These are phyloP conservation scores for Parietaria judaica DNA, from an alignment of 306 rosid species.

Conservation along the genomic window DNA sequence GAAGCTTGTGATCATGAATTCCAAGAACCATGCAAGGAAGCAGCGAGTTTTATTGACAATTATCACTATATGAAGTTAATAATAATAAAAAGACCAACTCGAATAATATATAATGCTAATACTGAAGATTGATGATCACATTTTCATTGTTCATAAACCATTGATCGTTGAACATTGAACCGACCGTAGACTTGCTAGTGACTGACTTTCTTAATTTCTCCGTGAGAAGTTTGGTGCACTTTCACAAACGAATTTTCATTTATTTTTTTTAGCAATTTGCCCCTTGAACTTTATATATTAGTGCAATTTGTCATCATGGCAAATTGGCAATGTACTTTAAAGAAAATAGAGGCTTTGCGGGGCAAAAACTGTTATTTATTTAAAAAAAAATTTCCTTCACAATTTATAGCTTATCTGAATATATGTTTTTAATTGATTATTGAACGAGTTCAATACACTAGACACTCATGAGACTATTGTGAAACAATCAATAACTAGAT, in stretches of 20 bases:
- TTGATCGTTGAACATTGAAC: constrained; percentile 2
- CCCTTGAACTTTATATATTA: no score
- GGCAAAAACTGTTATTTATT: no score
- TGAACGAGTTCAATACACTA: no score
- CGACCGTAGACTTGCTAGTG: constrained; percentile 16
- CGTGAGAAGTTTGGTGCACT: neutral
- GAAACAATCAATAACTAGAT: no score
- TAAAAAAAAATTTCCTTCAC: no score
- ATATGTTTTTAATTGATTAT: no score
- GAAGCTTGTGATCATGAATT: constrained; percentile 13
- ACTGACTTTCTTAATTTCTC: neutral
- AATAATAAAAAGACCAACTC: constrained; percentile 15
- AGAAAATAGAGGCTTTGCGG: no score
- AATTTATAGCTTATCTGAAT: no score
- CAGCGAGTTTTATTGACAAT: neutral
- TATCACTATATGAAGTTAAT: constrained; percentile 12
- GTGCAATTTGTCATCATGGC: no score
- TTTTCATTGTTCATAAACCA: no score
- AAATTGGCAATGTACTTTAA: no score
- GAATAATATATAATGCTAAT: constrained; percentile 6
- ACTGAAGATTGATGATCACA: neutral
- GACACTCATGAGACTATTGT: no score
- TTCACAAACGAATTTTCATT: neutral
- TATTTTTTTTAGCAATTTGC: neutral
- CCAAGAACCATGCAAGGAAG: constrained; percentile 7